Base-by-base conservation (phyloP, 2,329 filamentous ascomycete species). In the Niveomyces coronatus region DNA sequence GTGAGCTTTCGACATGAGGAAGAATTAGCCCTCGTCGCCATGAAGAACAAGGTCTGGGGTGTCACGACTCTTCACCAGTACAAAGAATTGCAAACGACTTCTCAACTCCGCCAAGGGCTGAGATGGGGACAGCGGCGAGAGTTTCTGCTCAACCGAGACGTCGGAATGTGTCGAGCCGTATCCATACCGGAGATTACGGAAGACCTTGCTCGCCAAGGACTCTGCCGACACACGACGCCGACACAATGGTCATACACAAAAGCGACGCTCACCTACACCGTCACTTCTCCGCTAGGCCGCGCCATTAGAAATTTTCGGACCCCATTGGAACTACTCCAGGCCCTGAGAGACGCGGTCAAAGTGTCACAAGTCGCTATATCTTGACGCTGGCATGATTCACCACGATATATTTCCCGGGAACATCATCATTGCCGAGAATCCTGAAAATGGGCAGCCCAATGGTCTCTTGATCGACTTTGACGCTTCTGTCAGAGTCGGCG, bases 381-480 rank as follows among this genome's bases (percentile, higher is more conserved):
- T 11, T 10, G 37, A 44, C 18, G 45, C 41, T 19, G 17, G 34
- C 4, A 40, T 47, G 15, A 34, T 48, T 14, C 45, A 48, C 38
- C 19, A 36, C 23, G 43, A 48, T 18, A 39, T 51, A 10, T 49
- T 45, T 1, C 13, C 40, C 3, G 44, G 46, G 1, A 49, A 49
- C 29, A 47, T 51, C 2, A 44, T 51, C 29, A 46, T 48, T 19
- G 8, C 42, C 1, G 38, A 43, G 16, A 26, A 5, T 1, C 20
- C 28, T 9, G 26, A 31, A 14, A 26, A 28, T 19, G 38, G 15
- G 10, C 31, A 39, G 9, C 35, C 39, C 1, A 37, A 22, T 9
- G 47, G 48, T 5, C 33, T 47, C 3, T 31, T 50, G n/a, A 47
- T 50, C 16, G 45, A 50, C 37, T 39, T 50, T 8, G 48, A 47